phyloP scores from a whole-genome alignment of 75 land plant species.

The Pinus taeda region DNA sequence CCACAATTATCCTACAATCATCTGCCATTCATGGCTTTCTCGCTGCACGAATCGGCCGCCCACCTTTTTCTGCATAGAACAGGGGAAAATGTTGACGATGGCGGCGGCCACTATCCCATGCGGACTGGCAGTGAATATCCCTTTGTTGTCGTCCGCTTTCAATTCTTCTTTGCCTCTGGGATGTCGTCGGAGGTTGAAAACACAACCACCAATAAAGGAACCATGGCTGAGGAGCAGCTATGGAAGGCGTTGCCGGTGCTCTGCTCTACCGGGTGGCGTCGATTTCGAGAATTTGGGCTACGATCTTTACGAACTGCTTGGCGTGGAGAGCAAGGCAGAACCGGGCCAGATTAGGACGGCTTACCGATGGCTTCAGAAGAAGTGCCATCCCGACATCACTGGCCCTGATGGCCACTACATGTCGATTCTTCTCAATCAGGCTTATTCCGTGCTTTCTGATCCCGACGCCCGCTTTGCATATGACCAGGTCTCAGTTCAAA shows the following conservation, averaged over 20 bases:
- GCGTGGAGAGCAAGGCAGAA: conserved; percentile 65
- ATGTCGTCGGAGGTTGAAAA: too few species aligned
- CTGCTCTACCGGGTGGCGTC: not conserved
- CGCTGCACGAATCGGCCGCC: too few species aligned
- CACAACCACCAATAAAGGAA: too few species aligned
- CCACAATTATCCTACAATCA: too few species aligned
- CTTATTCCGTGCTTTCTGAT: conserved; percentile 75
- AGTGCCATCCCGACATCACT: conserved; percentile 96
- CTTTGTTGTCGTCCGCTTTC: too few species aligned
- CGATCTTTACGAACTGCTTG: conserved; percentile 86
- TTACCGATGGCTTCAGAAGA: conserved; percentile 85
- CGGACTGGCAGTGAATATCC: too few species aligned
- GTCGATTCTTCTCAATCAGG: conserved; percentile 93
- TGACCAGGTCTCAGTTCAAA: conserved; percentile 47
- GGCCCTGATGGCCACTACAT: conserved; percentile 89
- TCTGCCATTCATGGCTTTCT: too few species aligned
- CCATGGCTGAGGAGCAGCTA: not conserved
- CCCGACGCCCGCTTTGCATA: conserved; percentile 58
- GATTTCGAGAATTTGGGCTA: conserved; percentile 22
- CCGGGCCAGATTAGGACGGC: conserved; percentile 64
- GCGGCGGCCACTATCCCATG: too few species aligned
- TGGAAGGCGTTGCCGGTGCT: not conserved
- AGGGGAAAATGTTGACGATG: too few species aligned
- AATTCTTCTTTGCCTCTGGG: too few species aligned
- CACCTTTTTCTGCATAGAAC: too few species aligned